These are phyloP conservation scores for Cucumis cinereus DNA, from an alignment of 306 rosid genomes.

Conservation along the genomic window DNA sequence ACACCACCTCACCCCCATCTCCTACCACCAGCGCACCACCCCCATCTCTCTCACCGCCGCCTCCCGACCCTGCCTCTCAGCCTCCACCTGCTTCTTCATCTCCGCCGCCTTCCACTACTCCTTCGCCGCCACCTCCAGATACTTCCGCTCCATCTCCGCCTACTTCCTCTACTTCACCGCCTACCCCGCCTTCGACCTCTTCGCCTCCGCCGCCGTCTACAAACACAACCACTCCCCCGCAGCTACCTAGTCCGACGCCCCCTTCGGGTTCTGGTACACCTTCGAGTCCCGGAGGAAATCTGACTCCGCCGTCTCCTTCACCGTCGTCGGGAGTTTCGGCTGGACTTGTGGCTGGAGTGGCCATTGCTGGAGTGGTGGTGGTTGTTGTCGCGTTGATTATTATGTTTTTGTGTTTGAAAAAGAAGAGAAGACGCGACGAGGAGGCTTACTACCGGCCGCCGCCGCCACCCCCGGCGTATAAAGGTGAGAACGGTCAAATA, in stretches of 20 bases:
- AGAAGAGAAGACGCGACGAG: conserved; percentile 50
- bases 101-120: conserved; percentile 14
- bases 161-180: conserved; percentile 6
- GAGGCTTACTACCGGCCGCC: conserved; percentile 43
- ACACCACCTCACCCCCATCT: conserved; percentile 15
- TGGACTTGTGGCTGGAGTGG: conserved; percentile 56
- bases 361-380: conserved; percentile 47
- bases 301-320: conserved; percentile 23
- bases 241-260: conserved; percentile 26
- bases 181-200: conserved; percentile 12
- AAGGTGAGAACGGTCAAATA: conserved; percentile 36
- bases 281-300: conserved; percentile 16
- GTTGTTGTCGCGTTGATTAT: conserved; percentile 39
- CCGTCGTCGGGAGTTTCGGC: conserved; percentile 29
- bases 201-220: conserved; percentile 22
- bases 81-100: conserved; percentile 2
- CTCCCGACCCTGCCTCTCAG: conserved; percentile 18
- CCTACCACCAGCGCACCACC: background rate
- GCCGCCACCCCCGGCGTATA: conserved; percentile 37
- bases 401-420: conserved; percentile 52
- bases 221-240: conserved; percentile 24
- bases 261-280: conserved; percentile 20
- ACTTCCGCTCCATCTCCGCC: conserved; percentile 16
- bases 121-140: conserved; percentile 21
- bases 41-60: conserved; percentile 10